Base-by-base conservation (phyloP, 2,329 filamentous ascomycete species). In the Colletotrichum cordylinicola region DNA sequence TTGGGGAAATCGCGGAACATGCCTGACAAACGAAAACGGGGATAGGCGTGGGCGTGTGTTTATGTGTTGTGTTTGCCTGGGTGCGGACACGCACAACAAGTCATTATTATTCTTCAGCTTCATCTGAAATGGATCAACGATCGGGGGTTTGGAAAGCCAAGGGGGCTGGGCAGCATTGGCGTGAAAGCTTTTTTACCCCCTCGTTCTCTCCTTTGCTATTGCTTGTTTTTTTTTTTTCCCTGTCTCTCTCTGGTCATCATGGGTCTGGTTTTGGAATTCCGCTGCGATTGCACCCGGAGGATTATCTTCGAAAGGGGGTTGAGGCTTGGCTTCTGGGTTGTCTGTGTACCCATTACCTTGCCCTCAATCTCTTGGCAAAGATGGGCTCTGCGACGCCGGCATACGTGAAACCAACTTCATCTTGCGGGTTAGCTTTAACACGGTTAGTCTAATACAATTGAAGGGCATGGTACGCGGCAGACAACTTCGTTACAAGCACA, bases 91-190 rank as follows among this genome's bases (percentile, higher is more conserved):
- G 58, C 56, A 16, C n/a, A 39, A 27, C 37, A 13, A 56, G 37
- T 37, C 55, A 21, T 31, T 39, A 58, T 8, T 56, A 61, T 39
- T 48, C 15, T 29, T 43, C 65, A 66, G 56, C 48, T 64, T 55
- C 64, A 69, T 74, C 56, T 73, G 70, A 60, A 65, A 75, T 69
- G 70, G 70, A 75, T 74, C 64, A 15, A 64, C 37, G 74, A 76
- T 60, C 64, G 27, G 58, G 33, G n/a, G 48, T 52, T 52, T 43
- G 39, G 61, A 73, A 29, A 48, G 58, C 70, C 65, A 69, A 74
- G 70, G 70, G 43, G 58, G 24, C 70, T 68, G 70, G 74, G 64
- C 39, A 58, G 74, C 74, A 76, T 69, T 52, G 70, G 65, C 43
- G 29, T 69, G 74, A 74, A 74, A 66, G 65, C 58, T 69, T 74